Conservation (phyloP, 2,329 filamentous ascomycete genomes). For the Colletotrichum sp. region DNA sequence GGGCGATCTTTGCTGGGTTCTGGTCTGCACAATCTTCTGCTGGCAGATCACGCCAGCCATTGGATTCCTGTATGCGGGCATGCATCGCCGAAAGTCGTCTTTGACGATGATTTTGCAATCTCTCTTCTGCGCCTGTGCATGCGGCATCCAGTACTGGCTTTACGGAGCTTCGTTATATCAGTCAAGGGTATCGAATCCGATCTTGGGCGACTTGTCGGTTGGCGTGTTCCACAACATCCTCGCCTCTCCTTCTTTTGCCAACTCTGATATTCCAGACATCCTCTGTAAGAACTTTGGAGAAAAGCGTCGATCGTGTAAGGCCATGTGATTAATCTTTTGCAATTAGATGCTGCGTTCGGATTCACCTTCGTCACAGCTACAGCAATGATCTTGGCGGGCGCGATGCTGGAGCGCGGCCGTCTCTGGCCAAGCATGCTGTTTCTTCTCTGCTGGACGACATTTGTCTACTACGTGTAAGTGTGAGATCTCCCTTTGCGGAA, state of each 20-base stretch:
- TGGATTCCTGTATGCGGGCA: conserved; percentile 43
- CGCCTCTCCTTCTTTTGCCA: conserved; percentile 40
- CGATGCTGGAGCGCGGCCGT: conserved; percentile 41
- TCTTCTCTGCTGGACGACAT: conserved; percentile 66
- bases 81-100: conserved; percentile 41
- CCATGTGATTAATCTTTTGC: neutral
- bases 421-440: conserved; percentile 62
- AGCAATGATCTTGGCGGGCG: conserved; percentile 44
- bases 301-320: neutral
- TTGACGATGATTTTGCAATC: conserved; percentile 54
- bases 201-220: conserved; percentile 39
- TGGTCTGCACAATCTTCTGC: conserved; percentile 40
- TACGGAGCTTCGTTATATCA: conserved; percentile 51
- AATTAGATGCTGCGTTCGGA: conserved; percentile 37
- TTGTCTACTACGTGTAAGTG: conserved; percentile 60
- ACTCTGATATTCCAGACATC: conserved; percentile 40
- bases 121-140: conserved; percentile 49
- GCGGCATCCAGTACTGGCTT: conserved; percentile 52
- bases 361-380: conserved; percentile 42
- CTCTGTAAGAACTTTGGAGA: conserved; percentile 23
- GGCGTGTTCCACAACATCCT: conserved; percentile 39
- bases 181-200: conserved; percentile 37
- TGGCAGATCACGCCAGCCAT: conserved; percentile 45
- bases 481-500: rapidly evolving
- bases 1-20: conserved; percentile 49